Conservation (phyloP, 163 green algal genomes). For the Trebouxiophyceae sp. region DNA sequence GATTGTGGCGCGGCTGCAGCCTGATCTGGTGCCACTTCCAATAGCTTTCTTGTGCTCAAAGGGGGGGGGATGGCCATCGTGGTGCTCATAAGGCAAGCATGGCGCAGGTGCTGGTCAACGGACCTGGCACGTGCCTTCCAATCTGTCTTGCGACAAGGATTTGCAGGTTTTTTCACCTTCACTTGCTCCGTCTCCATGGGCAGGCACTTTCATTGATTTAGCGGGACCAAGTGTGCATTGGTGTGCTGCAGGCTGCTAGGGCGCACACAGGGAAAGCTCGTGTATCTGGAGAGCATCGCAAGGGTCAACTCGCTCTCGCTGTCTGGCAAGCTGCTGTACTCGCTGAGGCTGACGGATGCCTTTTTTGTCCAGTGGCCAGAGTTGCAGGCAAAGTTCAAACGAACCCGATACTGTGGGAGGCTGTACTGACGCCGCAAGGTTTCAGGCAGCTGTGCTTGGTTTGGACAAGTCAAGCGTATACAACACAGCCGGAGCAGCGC, state of each 20-base stretch:
- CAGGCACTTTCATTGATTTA: too few relatives aligned
- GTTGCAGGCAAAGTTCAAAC: conserved; percentile 45
- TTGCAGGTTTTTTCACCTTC: too few relatives aligned
- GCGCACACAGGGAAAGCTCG: conserved; percentile 28
- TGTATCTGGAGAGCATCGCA: conserved; percentile 90
- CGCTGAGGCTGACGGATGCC: conserved; percentile 48
- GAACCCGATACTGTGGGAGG: conserved; percentile 48
- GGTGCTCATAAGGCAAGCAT: too few relatives aligned
- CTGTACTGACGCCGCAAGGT: conserved; percentile 76
- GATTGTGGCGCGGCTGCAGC: conserved; percentile 39
- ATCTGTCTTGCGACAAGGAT: conserved; percentile 56
- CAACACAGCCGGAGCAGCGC: too few relatives aligned
- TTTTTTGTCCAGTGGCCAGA: conserved; percentile 86
- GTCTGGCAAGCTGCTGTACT: conserved; percentile 79
- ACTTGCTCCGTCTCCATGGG: too few relatives aligned
- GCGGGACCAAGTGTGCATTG: too few relatives aligned
- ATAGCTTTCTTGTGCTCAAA: too few relatives aligned
- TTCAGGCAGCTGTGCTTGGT: too few relatives aligned
- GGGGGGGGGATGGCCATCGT: too few relatives aligned
- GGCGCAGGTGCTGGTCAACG: conserved; percentile 78
- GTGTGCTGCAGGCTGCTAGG: neutral
- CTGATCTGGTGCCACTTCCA: conserved; percentile 68
- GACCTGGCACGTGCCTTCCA: conserved; percentile 87
- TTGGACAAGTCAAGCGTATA: too few relatives aligned
- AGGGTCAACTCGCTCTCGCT: conserved; percentile 71